Conservation (phyloP, 257 asterid genomes). For the Henckelia pumila region DNA sequence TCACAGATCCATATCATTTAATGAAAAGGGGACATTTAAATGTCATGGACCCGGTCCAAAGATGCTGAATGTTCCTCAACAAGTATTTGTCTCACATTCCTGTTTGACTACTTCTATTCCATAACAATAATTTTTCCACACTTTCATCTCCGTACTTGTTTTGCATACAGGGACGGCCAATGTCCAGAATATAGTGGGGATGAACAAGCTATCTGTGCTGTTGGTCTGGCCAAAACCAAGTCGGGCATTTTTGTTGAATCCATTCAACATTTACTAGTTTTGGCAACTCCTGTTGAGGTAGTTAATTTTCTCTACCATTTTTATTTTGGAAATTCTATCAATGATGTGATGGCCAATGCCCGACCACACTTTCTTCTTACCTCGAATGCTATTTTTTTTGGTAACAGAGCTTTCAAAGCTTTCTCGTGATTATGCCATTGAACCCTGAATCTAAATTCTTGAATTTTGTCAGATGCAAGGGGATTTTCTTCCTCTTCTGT, state of each 20-base stretch:
- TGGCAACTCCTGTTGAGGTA: slow-evolving; percentile 99
- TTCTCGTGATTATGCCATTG: slow-evolving; percentile 8
- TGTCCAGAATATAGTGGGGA: slow-evolving; percentile 89
- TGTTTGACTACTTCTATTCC: slow-evolving; percentile 11
- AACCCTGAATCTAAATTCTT: neutral
- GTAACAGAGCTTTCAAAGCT: neutral
- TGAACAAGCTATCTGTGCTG: slow-evolving; percentile 95
- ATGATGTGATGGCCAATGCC: slow-evolving; percentile 6
- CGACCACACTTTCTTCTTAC: neutral
- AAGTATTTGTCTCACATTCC: slow-evolving; percentile 15
- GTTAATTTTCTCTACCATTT: slow-evolving; percentile 9
- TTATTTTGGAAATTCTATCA: slow-evolving; percentile 21
- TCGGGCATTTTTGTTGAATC: slow-evolving; percentile 92
- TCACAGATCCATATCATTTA: neutral
- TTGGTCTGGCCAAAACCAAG: slow-evolving; percentile 81
- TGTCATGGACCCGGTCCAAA: neutral
- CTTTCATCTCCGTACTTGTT: slow-evolving; percentile 20
- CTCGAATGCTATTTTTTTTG: slow-evolving; percentile 12
- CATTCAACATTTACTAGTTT: slow-evolving; percentile 77
- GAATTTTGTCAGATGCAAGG: neutral
- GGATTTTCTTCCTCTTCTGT: neutral
- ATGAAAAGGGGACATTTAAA: neutral
- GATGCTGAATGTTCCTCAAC: slow-evolving; percentile 1
- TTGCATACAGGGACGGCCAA: slow-evolving; percentile 76
- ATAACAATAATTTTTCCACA: neutral